Base-by-base conservation (phyloP, 1,284 basidiomycete genomes). In the Heterobasidion occidentale region DNA sequence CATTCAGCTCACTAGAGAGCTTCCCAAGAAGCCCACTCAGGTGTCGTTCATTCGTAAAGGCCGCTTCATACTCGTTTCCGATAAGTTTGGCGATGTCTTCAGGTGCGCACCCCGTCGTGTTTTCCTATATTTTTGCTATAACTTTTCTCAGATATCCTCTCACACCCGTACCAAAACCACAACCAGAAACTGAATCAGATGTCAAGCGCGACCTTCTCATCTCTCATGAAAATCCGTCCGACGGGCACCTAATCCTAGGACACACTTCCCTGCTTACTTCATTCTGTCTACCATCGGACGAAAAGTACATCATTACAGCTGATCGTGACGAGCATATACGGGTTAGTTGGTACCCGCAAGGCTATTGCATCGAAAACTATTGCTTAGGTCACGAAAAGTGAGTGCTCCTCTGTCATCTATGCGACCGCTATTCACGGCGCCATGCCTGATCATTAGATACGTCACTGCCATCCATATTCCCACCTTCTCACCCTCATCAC, bases 261-360 rank as follows among this genome's bases (percentile, higher is more conserved):
- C 94, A 97, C 65, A 84, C 89, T 0, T 96, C 93, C 9, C 80
- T 92, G 51, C 72, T 97, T 55, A 94, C 88, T 4, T 71, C 79
- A 1, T 84, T 90, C 66, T 63, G 86, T 46, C 78, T 95, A 53
- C 80, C 85, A 0, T 66, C 69, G 0, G 84, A 91, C 65, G 83
- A 87, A 60, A 78, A 77, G 56, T 85, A 79, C 64, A 84, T 98
- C 64, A 78, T 96, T 62, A 92, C 92, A 0, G 88, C 91, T 0
- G 94, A 97, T 68, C 74, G 94, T 49, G 94, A 97, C 66, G 94
- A 97, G 67, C 94, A 97, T 67, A 88, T 98, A 54, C 79, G 94
- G 54, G 80, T 95, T n/a, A 93, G 90, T 64, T 84, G 89, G 80
- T 97, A 83, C 66, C 94, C 94, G 0, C 76, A 88, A 58, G 88